Evolutionary conservation across 257 asterid genomes (phyloP).

Genomic region (Solanum tarapatanum): DNA sequence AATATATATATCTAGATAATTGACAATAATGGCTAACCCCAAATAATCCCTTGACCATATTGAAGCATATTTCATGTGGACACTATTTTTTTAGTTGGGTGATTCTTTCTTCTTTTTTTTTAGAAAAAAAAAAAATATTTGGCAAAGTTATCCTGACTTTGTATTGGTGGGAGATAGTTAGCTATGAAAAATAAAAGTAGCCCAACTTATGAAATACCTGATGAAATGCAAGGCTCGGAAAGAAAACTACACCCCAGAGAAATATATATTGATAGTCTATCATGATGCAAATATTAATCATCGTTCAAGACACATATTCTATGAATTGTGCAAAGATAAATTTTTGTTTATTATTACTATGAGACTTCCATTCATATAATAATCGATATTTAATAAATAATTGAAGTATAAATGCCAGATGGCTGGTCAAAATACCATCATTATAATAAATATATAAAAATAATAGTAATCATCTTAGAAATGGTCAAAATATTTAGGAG

Average conservation of each 20-base stretch:
- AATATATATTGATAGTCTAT: neutral
- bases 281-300: neutral
- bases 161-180: neutral
- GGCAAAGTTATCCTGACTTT: neutral
- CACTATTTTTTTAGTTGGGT: neutral
- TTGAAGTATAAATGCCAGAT: neutral
- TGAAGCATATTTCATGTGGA: neutral
- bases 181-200: neutral
- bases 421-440: neutral
- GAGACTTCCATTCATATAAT: neutral
- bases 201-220: neutral
- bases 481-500: neutral
- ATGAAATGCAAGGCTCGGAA: neutral
- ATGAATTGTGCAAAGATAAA: neutral
- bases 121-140: neutral
- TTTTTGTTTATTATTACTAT: neutral
- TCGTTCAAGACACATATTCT: fast-evolving
- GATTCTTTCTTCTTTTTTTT: neutral
- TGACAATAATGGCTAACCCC: neutral
- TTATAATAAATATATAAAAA: neutral
- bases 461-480: neutral
- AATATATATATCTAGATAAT: neutral
- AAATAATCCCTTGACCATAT: neutral
- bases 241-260: neutral
- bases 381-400: neutral